Evolutionary conservation across 495 filamentous ascomycete genomes (phyloP), one percentile per base, ranked within the genome.

Genomic region (Pyronema domesticum): DNA sequence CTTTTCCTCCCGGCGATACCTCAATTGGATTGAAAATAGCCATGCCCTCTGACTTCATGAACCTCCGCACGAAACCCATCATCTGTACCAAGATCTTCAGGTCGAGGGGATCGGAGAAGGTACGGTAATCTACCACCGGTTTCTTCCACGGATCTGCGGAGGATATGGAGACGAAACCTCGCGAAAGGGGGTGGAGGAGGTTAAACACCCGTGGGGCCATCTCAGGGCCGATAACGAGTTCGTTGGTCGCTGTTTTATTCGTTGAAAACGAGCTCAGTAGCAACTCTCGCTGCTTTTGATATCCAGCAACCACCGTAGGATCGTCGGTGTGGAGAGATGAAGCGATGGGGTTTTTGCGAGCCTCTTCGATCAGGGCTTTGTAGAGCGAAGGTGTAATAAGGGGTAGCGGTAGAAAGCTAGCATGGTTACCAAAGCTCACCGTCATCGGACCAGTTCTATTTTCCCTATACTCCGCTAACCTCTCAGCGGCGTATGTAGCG

Each of bases 401-500:
- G 23, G 49, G 49, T 4, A 52, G 49, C 5, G 49, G 49, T 5
- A 52, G 49, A 36, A 52, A 52, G 5, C 33, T 7, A 9, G 49
- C 49, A 6, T 8, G 8, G 35, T 52, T 52, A 6, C 49, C 49
- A 9, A 15, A 8, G 35, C 7, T 9, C 40, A 72, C 59, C 30
- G 69, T 71, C 59, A 68, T 69, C 3, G 69, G 61, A 9, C 70
- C 64, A 40, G 55, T 55, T 9, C 49, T 58, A 15, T 57, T 48
- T 1, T 65, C 44, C 34, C 69, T 57, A 54, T 73, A 72, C 10
- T 68, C 51, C 0, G 61, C 67, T 4, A 63, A 56, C 57, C 69
- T 67, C 53, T 72, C 68, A 14, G 62, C 66, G 47, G 60, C 58
- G 58, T 65, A 73, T 14, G 69, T 71, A 17, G 64, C 56, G 55